A percentile compares a stretch with the other conserved stretches of the same genome.
Conservation (phyloP, 306 rosid species). For the Carpinus viminea region DNA sequence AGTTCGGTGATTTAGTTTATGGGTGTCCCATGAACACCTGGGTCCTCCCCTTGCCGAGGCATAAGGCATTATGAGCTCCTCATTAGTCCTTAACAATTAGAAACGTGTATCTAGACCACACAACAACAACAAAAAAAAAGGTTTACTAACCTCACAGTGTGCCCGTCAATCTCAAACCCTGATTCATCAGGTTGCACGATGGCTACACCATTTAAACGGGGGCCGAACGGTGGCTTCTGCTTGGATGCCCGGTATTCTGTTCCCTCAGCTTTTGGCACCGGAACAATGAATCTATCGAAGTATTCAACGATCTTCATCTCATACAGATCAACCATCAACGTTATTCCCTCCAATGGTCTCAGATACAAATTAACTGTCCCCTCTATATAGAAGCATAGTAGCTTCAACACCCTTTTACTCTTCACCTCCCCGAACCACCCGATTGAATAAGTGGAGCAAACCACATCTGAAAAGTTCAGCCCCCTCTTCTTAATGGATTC, state of each 20-base stretch:
- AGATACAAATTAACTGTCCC: slow-evolving; percentile 36
- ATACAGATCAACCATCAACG: slow-evolving; percentile 38
- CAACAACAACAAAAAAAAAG: background rate
- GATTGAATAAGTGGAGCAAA: slow-evolving; percentile 24
- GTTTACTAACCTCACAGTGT: slow-evolving; percentile 29
- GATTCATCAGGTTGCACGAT: slow-evolving; percentile 31
- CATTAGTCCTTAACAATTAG: too few species aligned
- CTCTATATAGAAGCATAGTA: slow-evolving; percentile 26
- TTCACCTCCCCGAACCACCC: slow-evolving; percentile 43
- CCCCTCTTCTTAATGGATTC: slow-evolving; percentile 33
- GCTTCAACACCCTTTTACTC: slow-evolving; percentile 18
- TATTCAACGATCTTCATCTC: slow-evolving; percentile 36
- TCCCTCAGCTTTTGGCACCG: slow-evolving; percentile 35
- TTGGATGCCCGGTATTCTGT: slow-evolving; percentile 33
- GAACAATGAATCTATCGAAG: slow-evolving; percentile 26
- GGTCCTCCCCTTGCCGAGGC: too few species aligned
- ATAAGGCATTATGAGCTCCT: too few species aligned
- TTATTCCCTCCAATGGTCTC: slow-evolving; percentile 44
- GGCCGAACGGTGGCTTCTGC: slow-evolving; percentile 38
- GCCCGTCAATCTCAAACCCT: slow-evolving; percentile 34
- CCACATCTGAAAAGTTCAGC: slow-evolving; percentile 35
- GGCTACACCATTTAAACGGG: slow-evolving; percentile 17
- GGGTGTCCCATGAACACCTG: too few species aligned
- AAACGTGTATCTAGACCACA: too few species aligned
- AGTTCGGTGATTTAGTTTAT: too few species aligned